Percentiles rank a stretch among this genome's conserved stretches.
These are phyloP conservation scores for Cryptococcus amylolentus DNA, from an alignment of 1,284 basidiomycete genomes.

Conservation along the genomic window DNA sequence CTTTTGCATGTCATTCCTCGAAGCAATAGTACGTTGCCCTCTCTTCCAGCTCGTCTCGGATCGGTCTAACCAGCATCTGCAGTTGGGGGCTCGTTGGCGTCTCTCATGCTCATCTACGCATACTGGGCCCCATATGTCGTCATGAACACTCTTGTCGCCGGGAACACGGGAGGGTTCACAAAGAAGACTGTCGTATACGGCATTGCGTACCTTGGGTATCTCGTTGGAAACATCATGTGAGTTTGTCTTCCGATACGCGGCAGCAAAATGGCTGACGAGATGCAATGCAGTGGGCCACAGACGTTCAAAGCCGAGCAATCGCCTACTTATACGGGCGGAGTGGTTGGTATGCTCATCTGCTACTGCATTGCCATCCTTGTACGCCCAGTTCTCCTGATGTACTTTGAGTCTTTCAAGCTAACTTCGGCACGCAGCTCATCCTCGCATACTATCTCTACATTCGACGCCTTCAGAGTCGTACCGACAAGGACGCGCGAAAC, in stretches of 20 bases:
- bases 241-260: neutral
- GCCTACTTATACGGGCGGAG: constrained; percentile 22
- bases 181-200: constrained; percentile 31
- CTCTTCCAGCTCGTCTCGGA: constrained; percentile 7
- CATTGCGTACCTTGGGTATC: constrained; percentile 31
- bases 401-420: neutral
- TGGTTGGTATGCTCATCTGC: constrained; percentile 25
- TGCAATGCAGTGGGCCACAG: constrained; percentile 18
- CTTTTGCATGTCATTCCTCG: constrained; percentile 21
- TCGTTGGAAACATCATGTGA: constrained; percentile 22
- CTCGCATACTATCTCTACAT: neutral
- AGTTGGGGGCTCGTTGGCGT: constrained; percentile 23
- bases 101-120: constrained; percentile 21
- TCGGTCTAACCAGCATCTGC: neutral
- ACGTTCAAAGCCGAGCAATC: constrained; percentile 25
- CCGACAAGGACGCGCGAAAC: constrained; percentile 21
- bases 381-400: constrained; percentile 12
- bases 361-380: constrained; percentile 25
- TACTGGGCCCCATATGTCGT: constrained; percentile 31
- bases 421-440: neutral
- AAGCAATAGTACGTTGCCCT: constrained; percentile 21
- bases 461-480: constrained; percentile 13
- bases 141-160: constrained; percentile 21
- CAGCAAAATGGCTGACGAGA: neutral
- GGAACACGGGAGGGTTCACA: constrained; percentile 30